These are phyloP conservation scores for Coniochaeta sp. DNA, from an alignment of 2,329 filamentous ascomycete species.

Conservation along the genomic window DNA sequence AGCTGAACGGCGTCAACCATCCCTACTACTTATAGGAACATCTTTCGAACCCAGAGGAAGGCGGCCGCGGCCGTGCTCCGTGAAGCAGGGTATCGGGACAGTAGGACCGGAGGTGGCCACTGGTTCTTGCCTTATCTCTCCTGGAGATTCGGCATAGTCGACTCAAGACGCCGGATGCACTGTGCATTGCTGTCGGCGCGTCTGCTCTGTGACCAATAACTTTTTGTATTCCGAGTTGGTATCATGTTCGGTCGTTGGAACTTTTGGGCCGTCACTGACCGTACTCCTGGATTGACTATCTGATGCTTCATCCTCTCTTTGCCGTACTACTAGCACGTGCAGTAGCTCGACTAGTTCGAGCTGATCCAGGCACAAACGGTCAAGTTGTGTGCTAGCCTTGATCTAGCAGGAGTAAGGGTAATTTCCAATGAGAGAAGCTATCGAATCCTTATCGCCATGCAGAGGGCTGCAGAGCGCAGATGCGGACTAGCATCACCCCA, in stretches of 20 bases:
- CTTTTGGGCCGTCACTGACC: too few species aligned
- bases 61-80: background rate
- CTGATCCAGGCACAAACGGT: background rate
- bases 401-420: background rate
- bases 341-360: background rate
- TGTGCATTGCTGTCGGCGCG: background rate
- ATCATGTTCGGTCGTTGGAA: too few species aligned
- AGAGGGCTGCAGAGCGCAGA: background rate
- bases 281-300: too few species aligned
- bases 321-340: background rate
- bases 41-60: background rate
- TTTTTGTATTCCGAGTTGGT: background rate
- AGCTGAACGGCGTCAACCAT: too few species aligned
- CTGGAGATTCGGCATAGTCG: background rate
- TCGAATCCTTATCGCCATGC: background rate
- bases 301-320: background rate
- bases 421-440: background rate
- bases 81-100: background rate
- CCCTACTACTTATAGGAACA: background rate
- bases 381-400: background rate
- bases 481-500: background rate
- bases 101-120: background rate
- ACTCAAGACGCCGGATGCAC: background rate
- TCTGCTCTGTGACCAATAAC: background rate
- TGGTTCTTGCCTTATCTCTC: background rate